These are phyloP conservation scores for Pigoraptor vietnamica DNA, from an alignment of 78 protist species.

Conservation along the genomic window DNA sequence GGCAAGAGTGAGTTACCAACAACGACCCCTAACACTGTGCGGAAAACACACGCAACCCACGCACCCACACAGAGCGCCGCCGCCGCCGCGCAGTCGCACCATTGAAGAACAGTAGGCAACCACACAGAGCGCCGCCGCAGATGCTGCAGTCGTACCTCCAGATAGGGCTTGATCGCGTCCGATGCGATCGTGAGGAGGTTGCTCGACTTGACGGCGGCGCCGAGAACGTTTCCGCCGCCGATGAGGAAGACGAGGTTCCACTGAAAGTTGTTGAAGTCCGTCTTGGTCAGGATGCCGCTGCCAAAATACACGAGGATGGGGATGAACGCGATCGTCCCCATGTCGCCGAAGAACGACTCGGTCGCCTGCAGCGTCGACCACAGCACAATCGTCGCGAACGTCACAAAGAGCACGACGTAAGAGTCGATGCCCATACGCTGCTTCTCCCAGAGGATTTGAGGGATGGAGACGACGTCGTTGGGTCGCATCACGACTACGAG, in stretches of 20 bases:
- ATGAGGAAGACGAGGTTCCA: slow-evolving; percentile 28
- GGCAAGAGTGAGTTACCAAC: too few relatives aligned
- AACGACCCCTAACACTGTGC: too few relatives aligned
- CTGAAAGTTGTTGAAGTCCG: slow-evolving; percentile 14
- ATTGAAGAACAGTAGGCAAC: too few relatives aligned
- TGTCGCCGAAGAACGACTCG: slow-evolving; percentile 10
- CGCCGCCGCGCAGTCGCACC: too few relatives aligned
- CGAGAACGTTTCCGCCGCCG: slow-evolving; percentile 30
- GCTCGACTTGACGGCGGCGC: neutral
- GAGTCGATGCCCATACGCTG: neutral
- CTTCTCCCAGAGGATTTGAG: neutral
- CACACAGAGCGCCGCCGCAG: too few relatives aligned
- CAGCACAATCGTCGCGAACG: neutral
- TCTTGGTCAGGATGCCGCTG: neutral
- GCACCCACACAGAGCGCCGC: too few relatives aligned
- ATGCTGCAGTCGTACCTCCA: neutral
- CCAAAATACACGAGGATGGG: slow-evolving; percentile 6
- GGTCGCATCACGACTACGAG: neutral
- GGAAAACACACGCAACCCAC: too few relatives aligned
- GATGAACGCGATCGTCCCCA: slow-evolving; percentile 3
- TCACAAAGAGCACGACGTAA: neutral
- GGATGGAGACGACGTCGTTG: neutral
- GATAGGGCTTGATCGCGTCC: neutral
- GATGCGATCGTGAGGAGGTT: neutral
- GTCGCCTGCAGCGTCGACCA: neutral